Evolutionary conservation across 768 basidiomycete genomes (phyloP), one percentile per base, ranked within the genome.

Genomic region (Gymnopilus dilepis): DNA sequence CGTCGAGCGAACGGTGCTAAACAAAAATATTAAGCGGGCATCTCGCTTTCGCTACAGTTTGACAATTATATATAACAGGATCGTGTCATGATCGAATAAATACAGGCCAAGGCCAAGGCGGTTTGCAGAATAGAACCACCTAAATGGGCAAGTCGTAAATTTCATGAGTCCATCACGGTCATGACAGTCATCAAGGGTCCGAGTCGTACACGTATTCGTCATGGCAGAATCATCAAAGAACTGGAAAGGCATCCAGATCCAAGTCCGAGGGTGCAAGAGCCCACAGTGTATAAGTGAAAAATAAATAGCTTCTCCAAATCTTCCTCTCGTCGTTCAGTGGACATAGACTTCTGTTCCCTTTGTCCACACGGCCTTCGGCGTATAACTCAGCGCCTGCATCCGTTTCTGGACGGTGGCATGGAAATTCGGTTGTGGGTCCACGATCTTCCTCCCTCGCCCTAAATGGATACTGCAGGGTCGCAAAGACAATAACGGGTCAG

Each of bases 341-440:
- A 76, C 80, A 64, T 86, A 91, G 0, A 68, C 69, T 69, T 86
- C 83, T 3, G 78, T 80, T 0, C 84, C 79, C 3, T 67, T 61
- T 28, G 65, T 72, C 79, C 83, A 91, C 43, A 57, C 69, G 37
- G 90, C 90, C 34, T 75, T 78, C 7, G 91, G 90, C 43, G 69
- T 78, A 71, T 92, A 92, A 19, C 80, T 78, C 56, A 86, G 70
- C 3, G 73, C 77, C 17, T 76, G 72, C 76, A 86, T 86, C 45
- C 91, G 82, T 62, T 81, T 70, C 72, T 82, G 80, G 34, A 93
- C 91, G 6, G 84, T 85, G 38, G 76, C 67, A 66, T 92, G 91
- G 69, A 92, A 87, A 8, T 78, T 79, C 0, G 90, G 88, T 4
- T 77, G 63, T 21, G 63, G 52, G 43, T 76, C 78, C 6, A 70